These are phyloP conservation scores for Chloris gayana DNA, from an alignment of 176 grass and related monocot species.

Conservation along the genomic window DNA sequence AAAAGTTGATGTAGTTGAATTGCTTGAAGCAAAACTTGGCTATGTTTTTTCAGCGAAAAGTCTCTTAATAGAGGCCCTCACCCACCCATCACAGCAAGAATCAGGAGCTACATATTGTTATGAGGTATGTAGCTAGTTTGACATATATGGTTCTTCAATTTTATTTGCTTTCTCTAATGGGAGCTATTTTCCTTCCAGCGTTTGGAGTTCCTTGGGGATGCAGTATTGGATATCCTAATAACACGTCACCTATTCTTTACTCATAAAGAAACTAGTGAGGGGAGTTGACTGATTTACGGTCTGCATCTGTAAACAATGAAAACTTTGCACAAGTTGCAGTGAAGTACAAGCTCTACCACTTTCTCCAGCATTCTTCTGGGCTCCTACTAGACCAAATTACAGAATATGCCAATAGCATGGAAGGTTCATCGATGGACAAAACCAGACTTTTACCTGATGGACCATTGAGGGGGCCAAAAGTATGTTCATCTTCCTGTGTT, in stretches of 20 bases:
- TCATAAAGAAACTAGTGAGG: constrained; percentile 72
- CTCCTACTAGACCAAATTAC: constrained; percentile 66
- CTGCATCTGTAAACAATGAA: constrained; percentile 91
- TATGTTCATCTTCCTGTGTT: constrained; percentile 31
- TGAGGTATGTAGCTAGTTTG: constrained; percentile 53
- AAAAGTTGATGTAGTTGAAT: constrained; percentile 60
- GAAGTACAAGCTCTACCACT: constrained; percentile 71
- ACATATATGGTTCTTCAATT: constrained; percentile 32
- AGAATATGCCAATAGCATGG: constrained; percentile 67
- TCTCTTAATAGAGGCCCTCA: constrained; percentile 80
- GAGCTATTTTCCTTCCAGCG: constrained; percentile 51
- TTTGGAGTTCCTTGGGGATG: constrained; percentile 93
- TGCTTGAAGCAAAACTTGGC: constrained; percentile 76
- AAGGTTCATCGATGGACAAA: constrained; percentile 45
- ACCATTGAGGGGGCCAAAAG: constrained; percentile 69
- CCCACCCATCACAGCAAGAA: constrained; percentile 82
- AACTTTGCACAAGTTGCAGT: constrained; percentile 89
- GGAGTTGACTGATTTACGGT: constrained; percentile 86
- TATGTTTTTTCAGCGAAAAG: constrained; percentile 68
- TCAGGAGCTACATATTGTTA: constrained; percentile 68
- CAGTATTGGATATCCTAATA: constrained; percentile 86
- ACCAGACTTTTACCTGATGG: constrained; percentile 43
- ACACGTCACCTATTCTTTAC: constrained; percentile 70
- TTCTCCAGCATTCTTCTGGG: constrained; percentile 75
- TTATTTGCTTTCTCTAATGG: constrained; percentile 35